Conservation (phyloP, 805 yeast genomes). For the Saccharomyces jurei region DNA sequence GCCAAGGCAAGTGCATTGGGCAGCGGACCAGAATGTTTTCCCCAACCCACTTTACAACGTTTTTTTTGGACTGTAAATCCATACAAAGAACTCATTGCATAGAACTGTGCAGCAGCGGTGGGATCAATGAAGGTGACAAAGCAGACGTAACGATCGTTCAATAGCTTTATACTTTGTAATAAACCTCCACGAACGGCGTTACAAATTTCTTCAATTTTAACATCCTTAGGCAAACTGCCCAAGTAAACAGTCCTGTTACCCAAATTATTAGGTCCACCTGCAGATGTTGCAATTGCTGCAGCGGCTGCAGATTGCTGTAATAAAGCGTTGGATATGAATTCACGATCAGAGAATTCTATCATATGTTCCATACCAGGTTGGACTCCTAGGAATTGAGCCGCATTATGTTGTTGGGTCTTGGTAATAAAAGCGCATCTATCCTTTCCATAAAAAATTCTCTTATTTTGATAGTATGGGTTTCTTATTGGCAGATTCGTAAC, state of each 20-base stretch:
- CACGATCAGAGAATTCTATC: constrained; percentile 58
- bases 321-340: constrained; percentile 56
- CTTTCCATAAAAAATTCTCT: constrained; percentile 83
- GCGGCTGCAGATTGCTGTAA: constrained; percentile 95
- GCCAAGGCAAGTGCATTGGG: constrained; percentile 82
- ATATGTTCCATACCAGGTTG: constrained; percentile 84
- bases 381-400: constrained; percentile 87
- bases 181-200: constrained; percentile 94
- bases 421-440: constrained; percentile 93
- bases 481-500: constrained; percentile 64
- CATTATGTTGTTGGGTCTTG: constrained; percentile 92
- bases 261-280: constrained; percentile 85
- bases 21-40: constrained; percentile 89
- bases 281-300: constrained; percentile 91
- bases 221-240: constrained; percentile 82
- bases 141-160: constrained; percentile 83
- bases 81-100: constrained; percentile 85
- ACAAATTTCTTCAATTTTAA: constrained; percentile 87
- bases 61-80: constrained; percentile 81
- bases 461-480: constrained; percentile 59
- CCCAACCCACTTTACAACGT: constrained; percentile 93
- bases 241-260: constrained; percentile 91
- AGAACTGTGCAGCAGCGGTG: constrained; percentile 94
- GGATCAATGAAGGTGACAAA: constrained; percentile 95
- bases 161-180: constrained; percentile 70